Percentiles rank a stretch among this genome's conserved stretches.
Evolutionary conservation across 257 asterid genomes (phyloP).

Genomic region (Fraxinus anomala): DNA sequence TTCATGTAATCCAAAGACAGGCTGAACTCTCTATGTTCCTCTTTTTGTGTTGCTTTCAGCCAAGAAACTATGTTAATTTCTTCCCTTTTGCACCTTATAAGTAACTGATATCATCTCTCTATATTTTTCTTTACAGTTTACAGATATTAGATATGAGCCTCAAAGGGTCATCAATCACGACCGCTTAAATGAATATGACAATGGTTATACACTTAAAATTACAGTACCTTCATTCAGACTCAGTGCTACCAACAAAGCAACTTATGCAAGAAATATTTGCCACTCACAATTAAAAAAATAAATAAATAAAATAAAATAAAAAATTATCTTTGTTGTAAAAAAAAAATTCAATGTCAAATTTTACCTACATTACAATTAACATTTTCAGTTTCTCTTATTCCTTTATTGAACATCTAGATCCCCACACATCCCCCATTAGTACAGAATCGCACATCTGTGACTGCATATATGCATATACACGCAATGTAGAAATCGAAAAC

Average conservation of each 20-base stretch:
- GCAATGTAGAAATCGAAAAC: neutral
- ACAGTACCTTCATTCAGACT: neutral
- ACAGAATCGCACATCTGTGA: neutral
- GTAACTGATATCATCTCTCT: neutral
- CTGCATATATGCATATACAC: neutral
- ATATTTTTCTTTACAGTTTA: too few species aligned
- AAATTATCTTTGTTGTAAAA: too few species aligned
- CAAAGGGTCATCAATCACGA: neutral
- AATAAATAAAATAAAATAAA: too few species aligned
- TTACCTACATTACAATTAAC: too few species aligned
- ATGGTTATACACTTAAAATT: neutral
- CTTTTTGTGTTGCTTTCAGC: too few species aligned
- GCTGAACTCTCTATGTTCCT: neutral
- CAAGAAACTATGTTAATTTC: neutral
- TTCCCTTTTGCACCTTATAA: neutral
- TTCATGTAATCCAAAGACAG: neutral
- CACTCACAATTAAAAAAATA: neutral
- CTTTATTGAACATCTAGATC: neutral
- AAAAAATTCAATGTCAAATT: too few species aligned
- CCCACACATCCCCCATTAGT: neutral
- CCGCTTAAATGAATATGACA: neutral
- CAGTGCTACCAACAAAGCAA: too few species aligned
- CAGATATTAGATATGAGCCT: neutral
- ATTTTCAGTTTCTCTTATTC: neutral
- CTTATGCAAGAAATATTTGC: neutral